Evolutionary conservation across 176 grass and related monocot genomes (phyloP).

Genomic region (Aegilops speltoides): DNA sequence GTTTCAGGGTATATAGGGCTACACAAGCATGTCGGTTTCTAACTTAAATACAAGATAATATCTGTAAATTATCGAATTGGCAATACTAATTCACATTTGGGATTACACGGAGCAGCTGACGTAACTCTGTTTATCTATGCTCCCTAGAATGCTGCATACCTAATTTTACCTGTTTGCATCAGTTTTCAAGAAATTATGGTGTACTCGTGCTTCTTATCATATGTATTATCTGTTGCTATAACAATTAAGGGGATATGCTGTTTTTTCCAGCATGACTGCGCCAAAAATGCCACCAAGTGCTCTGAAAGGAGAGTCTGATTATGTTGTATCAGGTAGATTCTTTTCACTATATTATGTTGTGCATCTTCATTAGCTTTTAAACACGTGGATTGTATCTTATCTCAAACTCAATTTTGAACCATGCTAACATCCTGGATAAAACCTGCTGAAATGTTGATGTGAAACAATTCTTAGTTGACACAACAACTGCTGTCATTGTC

Average conservation of each 20-base stretch:
- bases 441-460: constrained; percentile 8
- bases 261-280: constrained; percentile 74
- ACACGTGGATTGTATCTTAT: not conserved
- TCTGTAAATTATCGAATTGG: not conserved
- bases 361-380: constrained; percentile 17
- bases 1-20: not conserved
- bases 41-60: not conserved
- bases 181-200: not conserved
- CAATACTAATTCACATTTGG: not conserved
- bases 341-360: not conserved
- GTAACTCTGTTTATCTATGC: not conserved
- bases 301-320: constrained; percentile 89
- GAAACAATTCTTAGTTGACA: not conserved
- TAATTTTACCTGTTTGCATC: not conserved
- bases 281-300: constrained; percentile 78
- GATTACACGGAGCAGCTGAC: constrained; percentile 19
- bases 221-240: constrained; percentile 1
- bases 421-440: constrained; percentile 19
- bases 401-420: not conserved
- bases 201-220: not conserved
- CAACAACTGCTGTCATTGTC: not conserved
- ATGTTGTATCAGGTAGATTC: constrained; percentile 67
- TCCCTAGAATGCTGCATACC: not conserved
- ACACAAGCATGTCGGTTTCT: not conserved
- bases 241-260: not conserved